A percentile compares a stretch with the other conserved stretches of the same genome.
Conservation (phyloP, 2,329 filamentous ascomycete genomes). For the Penicillium olsonii region DNA sequence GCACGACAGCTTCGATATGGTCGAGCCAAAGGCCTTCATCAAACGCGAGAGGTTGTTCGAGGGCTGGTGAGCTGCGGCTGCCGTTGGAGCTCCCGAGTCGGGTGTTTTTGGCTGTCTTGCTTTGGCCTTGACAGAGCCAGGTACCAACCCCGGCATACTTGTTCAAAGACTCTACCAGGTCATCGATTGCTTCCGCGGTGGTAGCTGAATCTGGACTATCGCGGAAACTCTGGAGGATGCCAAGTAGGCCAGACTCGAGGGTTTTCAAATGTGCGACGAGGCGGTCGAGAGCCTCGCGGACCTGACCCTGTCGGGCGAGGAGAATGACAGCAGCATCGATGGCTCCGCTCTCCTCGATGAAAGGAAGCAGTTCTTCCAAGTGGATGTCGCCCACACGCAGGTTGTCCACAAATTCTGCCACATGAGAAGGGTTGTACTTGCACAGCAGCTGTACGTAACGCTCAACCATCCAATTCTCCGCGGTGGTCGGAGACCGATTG, state of each 20-base stretch:
- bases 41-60: conserved; percentile 58
- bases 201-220: conserved; percentile 59
- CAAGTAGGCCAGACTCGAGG: conserved; percentile 74
- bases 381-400: conserved; percentile 76
- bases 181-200: conserved; percentile 67
- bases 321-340: conserved; percentile 91
- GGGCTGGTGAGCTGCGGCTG: conserved; percentile 44
- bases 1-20: conserved; percentile 63
- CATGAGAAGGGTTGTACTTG: conserved; percentile 75
- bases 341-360: conserved; percentile 85
- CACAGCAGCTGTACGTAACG: conserved; percentile 91
- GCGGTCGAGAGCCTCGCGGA: conserved; percentile 79
- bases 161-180: conserved; percentile 74
- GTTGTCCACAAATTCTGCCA: conserved; percentile 78
- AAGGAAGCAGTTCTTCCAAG: conserved; percentile 77
- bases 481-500: conserved; percentile 29
- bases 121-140: conserved; percentile 90
- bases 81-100: conserved; percentile 33
- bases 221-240: conserved; percentile 65
- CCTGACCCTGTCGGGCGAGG: conserved; percentile 83
- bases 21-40: conserved; percentile 69
- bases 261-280: conserved; percentile 78
- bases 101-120: conserved; percentile 55
- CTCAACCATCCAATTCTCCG: conserved; percentile 69
- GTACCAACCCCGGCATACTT: conserved; percentile 93